Base-by-base conservation (phyloP, 441 rosid genomes). In the Raphanus hybrid region DNA sequence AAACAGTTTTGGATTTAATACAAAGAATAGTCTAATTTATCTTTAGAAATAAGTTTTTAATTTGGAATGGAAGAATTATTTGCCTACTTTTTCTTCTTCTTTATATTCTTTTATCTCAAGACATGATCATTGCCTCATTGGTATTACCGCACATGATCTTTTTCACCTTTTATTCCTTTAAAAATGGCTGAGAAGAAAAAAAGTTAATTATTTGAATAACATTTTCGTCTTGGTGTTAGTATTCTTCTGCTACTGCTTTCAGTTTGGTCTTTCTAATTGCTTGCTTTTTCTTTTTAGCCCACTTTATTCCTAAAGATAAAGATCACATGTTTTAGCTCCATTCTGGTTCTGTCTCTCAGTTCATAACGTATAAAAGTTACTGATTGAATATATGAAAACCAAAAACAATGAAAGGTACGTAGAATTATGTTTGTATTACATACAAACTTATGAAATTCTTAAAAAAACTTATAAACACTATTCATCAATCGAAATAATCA, bases 241-340 rank as follows among this genome's bases (percentile, higher is more conserved):
- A 45, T 45, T 45, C 52, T 43, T 43, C 54, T 48, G 54, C 16
- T 48, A 48, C 54, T 48, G 54, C 54, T n/a, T 45, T 48, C 54
- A 48, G 54, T 48, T 48, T 48, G 54, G 54, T 48, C 54, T n/a
- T 48, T n/a, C 54, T 48, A 12, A 48, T 48, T 48, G 54, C 16
- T 48, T n/a, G 52, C 54, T 48, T 48, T 48, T 48, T 48, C 54
- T 48, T 48, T 48, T 48, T 48, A 48, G 16, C 16, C 10, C 54
- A n/a, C 54, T 48, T 48, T 48, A 48, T 48, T 48, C 16, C 39
- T 34, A 34, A 6, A 34, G 39, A 34, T 34, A 34, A 34, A 34
- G 39, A 34, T 34, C 39, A 34, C 39, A 34, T 34, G 39, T 34
- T 34, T 34, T 34, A 5, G 8, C 39, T 34, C 39, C 39, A 34